phyloP scores from a whole-genome alignment of 129 eudicot genomes.

The Apium graveolens region DNA sequence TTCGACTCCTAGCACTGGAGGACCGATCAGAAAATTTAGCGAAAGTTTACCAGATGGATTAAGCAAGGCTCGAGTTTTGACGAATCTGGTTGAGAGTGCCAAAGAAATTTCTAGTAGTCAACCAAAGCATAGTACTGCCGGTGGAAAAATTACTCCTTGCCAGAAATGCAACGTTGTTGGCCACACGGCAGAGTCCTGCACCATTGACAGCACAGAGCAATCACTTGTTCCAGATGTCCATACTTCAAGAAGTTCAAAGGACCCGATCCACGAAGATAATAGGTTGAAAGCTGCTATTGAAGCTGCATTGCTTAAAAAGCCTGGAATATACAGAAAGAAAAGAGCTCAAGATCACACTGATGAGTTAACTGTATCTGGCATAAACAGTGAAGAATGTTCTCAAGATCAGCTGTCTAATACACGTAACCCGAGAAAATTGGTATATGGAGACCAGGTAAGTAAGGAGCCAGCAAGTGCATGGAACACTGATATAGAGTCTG shows the following conservation, averaged over 20 bases:
- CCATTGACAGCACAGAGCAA: constrained; percentile 22
- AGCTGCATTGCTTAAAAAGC: constrained; percentile 86
- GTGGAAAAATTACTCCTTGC: constrained; percentile 24
- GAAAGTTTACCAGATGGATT: constrained; percentile 23
- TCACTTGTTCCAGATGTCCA: constrained; percentile 24
- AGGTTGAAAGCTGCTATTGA: constrained; percentile 79
- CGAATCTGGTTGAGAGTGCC: constrained; percentile 39
- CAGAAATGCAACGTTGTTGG: constrained; percentile 40
- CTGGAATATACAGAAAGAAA: constrained; percentile 58
- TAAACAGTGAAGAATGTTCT: constrained; percentile 29
- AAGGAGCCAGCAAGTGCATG: constrained; percentile 23
- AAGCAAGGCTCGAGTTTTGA: constrained; percentile 29
- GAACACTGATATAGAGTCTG: constrained; percentile 24
- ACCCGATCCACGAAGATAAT: constrained; percentile 36
- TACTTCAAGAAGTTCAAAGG: constrained; percentile 36
- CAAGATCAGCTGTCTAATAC: constrained; percentile 30
- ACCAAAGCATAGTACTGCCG: constrained; percentile 25
- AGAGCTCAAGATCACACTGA: constrained; percentile 44
- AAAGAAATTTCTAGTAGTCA: constrained; percentile 39
- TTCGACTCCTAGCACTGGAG: constrained; percentile 25
- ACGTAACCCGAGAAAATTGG: constrained; percentile 22
- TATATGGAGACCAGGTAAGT: constrained; percentile 26
- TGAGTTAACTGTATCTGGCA: constrained; percentile 34
- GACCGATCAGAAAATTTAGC: constrained; percentile 17
- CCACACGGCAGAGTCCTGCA: constrained; percentile 30